These are phyloP conservation scores for Phalaenopsis hybrid DNA, from an alignment of 116 monocot species.

Conservation along the genomic window DNA sequence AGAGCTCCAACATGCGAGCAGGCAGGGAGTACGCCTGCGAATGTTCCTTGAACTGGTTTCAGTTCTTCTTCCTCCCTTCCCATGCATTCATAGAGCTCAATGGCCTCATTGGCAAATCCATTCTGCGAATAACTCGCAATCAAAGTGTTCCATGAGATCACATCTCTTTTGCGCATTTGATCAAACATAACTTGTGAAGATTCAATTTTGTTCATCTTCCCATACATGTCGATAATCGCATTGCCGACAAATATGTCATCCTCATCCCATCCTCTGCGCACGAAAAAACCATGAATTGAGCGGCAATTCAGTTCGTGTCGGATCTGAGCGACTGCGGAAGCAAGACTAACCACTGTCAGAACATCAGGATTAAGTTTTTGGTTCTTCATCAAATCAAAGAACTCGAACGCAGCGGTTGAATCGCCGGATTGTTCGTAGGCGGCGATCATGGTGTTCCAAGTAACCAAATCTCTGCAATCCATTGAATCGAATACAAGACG, in stretches of 20 bases:
- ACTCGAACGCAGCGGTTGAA: slow-evolving; percentile 20
- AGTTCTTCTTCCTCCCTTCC: slow-evolving; percentile 25
- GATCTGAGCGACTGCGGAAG: slow-evolving; percentile 44
- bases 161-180: slow-evolving; percentile 41
- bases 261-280: slow-evolving; percentile 49
- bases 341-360: slow-evolving; percentile 55
- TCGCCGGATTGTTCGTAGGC: slow-evolving; percentile 29
- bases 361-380: slow-evolving; percentile 34
- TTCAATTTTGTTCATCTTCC: slow-evolving; percentile 35
- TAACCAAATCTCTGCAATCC: slow-evolving; percentile 46
- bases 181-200: slow-evolving; percentile 36
- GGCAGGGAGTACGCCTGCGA: slow-evolving; percentile 67
- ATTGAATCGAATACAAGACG: slow-evolving; percentile 42
- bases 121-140: slow-evolving; percentile 72
- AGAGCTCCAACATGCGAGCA: slow-evolving; percentile 61
- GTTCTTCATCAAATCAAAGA: slow-evolving; percentile 38
- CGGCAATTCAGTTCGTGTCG: slow-evolving; percentile 28
- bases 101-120: slow-evolving; percentile 66
- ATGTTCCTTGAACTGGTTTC: slow-evolving; percentile 44
- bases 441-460: slow-evolving; percentile 73
- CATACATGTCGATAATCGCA: slow-evolving; percentile 72
- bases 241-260: slow-evolving; percentile 47
- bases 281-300: slow-evolving; percentile 43
- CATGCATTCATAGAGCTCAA: slow-evolving; percentile 45
- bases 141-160: slow-evolving; percentile 79